These are phyloP conservation scores for Xylaria sp. DNA, from an alignment of 2,329 filamentous ascomycete genomes.

Conservation along the genomic window DNA sequence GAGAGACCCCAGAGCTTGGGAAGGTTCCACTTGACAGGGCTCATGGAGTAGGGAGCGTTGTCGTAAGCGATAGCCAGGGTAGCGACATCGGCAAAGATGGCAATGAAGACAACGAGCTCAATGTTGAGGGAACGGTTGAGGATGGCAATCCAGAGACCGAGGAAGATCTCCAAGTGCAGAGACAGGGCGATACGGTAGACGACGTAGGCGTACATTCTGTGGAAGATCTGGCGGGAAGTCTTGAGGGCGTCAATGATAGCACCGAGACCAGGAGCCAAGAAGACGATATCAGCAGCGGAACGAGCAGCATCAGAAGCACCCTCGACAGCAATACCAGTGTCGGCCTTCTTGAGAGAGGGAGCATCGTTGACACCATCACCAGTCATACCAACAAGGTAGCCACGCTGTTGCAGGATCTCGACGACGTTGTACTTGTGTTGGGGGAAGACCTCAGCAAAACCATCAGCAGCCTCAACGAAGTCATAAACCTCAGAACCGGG, in stretches of 20 bases:
- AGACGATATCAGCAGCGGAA: constrained; percentile 88
- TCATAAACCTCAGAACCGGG: constrained; percentile 90
- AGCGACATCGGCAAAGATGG: constrained; percentile 89
- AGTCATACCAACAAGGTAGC: constrained; percentile 92
- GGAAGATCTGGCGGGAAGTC: constrained; percentile 90
- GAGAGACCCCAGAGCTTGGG: constrained; percentile 94
- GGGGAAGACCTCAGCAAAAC: constrained; percentile 90
- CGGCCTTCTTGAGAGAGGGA: constrained; percentile 88
- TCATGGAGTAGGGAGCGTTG: constrained; percentile 80
- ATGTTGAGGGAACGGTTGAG: constrained; percentile 80
- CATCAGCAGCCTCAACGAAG: constrained; percentile 91
- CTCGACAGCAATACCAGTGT: constrained; percentile 92
- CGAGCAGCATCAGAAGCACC: constrained; percentile 86
- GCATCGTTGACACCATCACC: constrained; percentile 95
- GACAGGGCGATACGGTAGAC: constrained; percentile 92
- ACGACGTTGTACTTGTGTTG: constrained; percentile 95
- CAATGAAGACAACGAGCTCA: constrained; percentile 85
- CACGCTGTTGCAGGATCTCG: constrained; percentile 88
- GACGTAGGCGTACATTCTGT: constrained; percentile 95
- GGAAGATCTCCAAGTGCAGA: constrained; percentile 84
- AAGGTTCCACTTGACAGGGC: constrained; percentile 90
- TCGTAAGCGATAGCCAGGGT: constrained; percentile 91
- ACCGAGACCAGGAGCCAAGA: constrained; percentile 84
- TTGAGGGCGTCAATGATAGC: constrained; percentile 91
- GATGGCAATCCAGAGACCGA: constrained; percentile 87